These are phyloP conservation scores for Capsicum chinense DNA, from an alignment of 257 asterid genomes.

Conservation along the genomic window DNA sequence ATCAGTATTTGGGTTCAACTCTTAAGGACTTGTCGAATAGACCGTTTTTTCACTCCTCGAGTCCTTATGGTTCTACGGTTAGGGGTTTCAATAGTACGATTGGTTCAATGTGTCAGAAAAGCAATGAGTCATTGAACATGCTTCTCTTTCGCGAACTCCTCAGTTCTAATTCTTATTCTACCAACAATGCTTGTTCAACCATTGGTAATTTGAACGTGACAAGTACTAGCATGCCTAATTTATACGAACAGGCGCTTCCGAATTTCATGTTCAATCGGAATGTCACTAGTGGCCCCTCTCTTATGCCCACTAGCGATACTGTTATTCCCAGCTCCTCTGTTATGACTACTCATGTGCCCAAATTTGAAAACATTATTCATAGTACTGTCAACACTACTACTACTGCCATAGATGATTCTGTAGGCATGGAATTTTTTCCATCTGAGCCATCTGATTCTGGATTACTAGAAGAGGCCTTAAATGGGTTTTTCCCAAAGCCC, in stretches of 20 bases:
- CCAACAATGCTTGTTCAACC: neutral
- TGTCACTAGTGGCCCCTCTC: neutral
- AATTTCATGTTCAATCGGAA: constrained; percentile 13
- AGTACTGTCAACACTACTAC: neutral
- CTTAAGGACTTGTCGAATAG: constrained; percentile 27
- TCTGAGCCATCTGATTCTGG: constrained; percentile 59
- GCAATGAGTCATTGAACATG: constrained; percentile 28
- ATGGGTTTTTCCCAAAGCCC: constrained; percentile 56
- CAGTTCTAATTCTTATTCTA: constrained; percentile 32
- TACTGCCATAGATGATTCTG: constrained; percentile 27
- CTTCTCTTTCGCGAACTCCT: constrained; percentile 51
- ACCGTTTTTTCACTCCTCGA: neutral
- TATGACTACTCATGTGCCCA: neutral
- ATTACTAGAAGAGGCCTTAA: constrained; percentile 44
- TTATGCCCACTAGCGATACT: constrained; percentile 26
- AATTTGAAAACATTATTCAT: neutral
- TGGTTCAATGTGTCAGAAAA: neutral
- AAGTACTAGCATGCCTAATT: constrained; percentile 17
- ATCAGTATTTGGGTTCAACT: neutral
- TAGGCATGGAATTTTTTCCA: constrained; percentile 59
- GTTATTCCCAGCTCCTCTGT: constrained; percentile 33
- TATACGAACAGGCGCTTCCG: constrained; percentile 40
- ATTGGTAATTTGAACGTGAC: neutral
- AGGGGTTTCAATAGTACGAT: neutral
- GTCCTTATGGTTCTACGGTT: constrained; percentile 37